Base-by-base conservation (phyloP, 2,329 filamentous ascomycete genomes). In the Curvularia sp. region DNA sequence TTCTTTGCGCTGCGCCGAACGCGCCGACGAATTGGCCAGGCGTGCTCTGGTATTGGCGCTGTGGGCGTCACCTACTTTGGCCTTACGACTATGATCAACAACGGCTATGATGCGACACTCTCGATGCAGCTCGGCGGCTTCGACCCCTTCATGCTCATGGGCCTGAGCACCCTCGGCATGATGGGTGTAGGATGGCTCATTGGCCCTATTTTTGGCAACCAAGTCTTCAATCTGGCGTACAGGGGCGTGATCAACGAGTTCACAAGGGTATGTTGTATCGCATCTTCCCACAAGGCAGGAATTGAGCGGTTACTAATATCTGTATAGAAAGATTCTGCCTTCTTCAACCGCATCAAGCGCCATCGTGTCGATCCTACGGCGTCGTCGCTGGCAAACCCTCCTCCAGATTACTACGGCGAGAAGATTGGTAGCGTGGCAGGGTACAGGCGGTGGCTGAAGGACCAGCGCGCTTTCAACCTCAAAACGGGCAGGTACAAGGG, bases 371-470 rank as follows among this genome's bases (percentile, higher is more conserved):
- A 99, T 76, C 94, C 95, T 3, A 90, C 89, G 15, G 89, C 90
- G 53, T 96, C 93, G 62, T 96, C 92, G 39, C 89, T 95, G 68
- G 87, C 91, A 51, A 98, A 98, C 80, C 95, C 95, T 18, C 91
- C 97, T 1, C 93, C 94, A 42, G 95, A 99, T 77, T 99, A 97
- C 80, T 99, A 99, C 73, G 95, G 95, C 70, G 95, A 99, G 82
- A 98, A 97, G 84, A 97, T 99, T 70, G 91, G 91, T 50, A 97
- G 93, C 71, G 92, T 98, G 21, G 84, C 88, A 53, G 93, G 92
- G 46, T 99, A 98, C 78, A 84, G 95, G 71, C 89, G 92, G 77
- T 99, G 95, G 95, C 81, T 99, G 72, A 98, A 97, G 83, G 95
- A 99, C 74, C 95, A 98, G 83, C 85, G 94, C 62, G 94, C 93